Evolutionary conservation across 768 basidiomycete genomes (phyloP).

Genomic region (Candolleomyces eurysporus): DNA sequence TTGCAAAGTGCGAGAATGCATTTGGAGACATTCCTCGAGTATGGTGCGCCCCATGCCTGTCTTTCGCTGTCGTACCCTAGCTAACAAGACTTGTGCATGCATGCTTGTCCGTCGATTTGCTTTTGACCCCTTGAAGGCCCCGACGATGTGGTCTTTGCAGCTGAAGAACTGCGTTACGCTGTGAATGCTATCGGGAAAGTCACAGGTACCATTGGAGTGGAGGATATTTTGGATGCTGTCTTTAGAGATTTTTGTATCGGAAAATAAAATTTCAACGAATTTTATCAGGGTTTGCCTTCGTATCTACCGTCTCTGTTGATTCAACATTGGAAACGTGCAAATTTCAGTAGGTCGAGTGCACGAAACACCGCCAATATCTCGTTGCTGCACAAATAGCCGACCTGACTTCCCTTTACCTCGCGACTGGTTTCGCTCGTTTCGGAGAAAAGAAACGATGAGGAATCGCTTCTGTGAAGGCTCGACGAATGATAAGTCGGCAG

Average conservation of each 20-base stretch:
- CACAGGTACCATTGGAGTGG: constrained; percentile 76
- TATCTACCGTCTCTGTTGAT: too few relatives aligned
- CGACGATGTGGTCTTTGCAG: constrained; percentile 76
- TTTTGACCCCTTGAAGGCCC: constrained; percentile 33
- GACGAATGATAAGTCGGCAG: too few relatives aligned
- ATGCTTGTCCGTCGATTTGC: too few relatives aligned
- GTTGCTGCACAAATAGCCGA: too few relatives aligned
- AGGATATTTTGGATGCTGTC: constrained; percentile 80
- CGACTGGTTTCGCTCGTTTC: too few relatives aligned
- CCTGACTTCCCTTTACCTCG: too few relatives aligned
- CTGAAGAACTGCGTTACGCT: constrained; percentile 88
- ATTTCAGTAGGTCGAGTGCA: too few relatives aligned
- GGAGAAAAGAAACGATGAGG: too few relatives aligned
- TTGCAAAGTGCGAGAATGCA: constrained; percentile 63
- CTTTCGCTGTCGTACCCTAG: background rate
- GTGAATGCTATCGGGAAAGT: constrained; percentile 80
- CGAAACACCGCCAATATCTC: too few relatives aligned
- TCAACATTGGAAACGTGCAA: too few relatives aligned
- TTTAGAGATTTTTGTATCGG: constrained; percentile 91
- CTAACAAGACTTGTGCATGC: background rate
- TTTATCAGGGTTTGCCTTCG: too few relatives aligned
- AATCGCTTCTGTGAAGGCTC: too few relatives aligned
- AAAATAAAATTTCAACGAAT: constrained; percentile 41
- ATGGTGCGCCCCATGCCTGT: constrained; percentile 8
- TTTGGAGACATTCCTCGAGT: constrained; percentile 58